These are phyloP conservation scores for Fusarium denticulatum DNA, from an alignment of 2,329 filamentous ascomycete species.

Conservation along the genomic window DNA sequence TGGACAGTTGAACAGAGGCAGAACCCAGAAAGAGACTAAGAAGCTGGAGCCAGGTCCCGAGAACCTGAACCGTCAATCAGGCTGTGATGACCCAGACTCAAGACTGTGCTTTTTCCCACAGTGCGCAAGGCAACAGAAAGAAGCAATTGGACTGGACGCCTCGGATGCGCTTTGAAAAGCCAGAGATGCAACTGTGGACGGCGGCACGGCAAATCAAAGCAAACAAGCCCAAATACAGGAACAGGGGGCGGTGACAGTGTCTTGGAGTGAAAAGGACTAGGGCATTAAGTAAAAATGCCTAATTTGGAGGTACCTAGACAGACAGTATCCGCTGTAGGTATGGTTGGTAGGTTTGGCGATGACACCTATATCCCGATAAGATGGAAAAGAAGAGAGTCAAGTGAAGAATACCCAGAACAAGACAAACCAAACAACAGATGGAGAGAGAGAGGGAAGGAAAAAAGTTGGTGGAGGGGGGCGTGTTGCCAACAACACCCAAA, in stretches of 20 bases:
- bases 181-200: conserved; percentile 9
- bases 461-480: conserved; percentile 15
- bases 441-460: neutral
- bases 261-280: conserved; percentile 8
- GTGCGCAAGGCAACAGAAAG: conserved; percentile 17
- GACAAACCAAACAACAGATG: neutral
- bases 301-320: neutral
- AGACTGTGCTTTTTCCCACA: conserved; percentile 22
- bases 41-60: neutral
- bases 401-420: neutral
- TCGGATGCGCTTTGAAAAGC: conserved; percentile 13
- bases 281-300: conserved; percentile 1
- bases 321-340: neutral
- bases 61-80: conserved; percentile 13
- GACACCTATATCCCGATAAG: neutral
- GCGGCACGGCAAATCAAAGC: neutral
- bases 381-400: neutral
- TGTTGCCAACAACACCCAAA: conserved; percentile 7
- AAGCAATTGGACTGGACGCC: conserved; percentile 23
- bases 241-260: conserved; percentile 21
- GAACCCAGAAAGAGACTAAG: neutral
- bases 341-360: neutral
- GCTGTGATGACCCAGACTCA: conserved; percentile 1
- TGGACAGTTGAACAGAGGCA: neutral
- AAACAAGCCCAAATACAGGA: conserved; percentile 6